phyloP scores from a whole-genome alignment of 2,329 filamentous ascomycete genomes.

The Biscogniauxia sp. region DNA sequence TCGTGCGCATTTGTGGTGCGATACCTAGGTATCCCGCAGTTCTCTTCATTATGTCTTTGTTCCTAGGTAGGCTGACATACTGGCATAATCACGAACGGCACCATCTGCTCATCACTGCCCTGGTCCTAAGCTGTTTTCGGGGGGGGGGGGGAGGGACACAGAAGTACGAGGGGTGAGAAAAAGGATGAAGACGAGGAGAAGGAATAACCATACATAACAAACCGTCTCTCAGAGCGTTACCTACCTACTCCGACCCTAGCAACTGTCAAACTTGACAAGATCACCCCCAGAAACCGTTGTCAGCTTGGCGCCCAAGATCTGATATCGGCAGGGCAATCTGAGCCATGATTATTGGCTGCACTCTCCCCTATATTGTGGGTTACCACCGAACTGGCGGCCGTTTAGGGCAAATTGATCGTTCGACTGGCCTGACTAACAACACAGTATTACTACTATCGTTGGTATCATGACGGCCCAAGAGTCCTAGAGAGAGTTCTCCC shows the following conservation, averaged over 20 bases:
- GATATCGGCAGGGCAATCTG: slow-evolving; percentile 18
- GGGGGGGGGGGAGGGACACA: not conserved
- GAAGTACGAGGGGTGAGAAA: no score
- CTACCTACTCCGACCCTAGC: slow-evolving; percentile 12
- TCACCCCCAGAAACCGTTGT: slow-evolving; percentile 14
- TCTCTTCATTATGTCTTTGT: not conserved
- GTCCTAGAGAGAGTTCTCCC: not conserved
- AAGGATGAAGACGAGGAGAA: not conserved
- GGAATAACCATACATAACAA: not conserved
- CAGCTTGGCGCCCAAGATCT: slow-evolving; percentile 17
- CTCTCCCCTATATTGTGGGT: not conserved
- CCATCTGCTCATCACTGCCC: not conserved
- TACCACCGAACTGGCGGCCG: not conserved
- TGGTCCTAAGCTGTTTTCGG: not conserved
- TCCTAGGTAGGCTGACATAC: not conserved
- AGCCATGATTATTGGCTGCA: slow-evolving; percentile 14
- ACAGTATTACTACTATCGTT: not conserved
- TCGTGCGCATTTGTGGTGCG: not conserved
- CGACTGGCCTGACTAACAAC: not conserved
- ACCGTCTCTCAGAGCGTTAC: not conserved
- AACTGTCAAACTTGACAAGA: slow-evolving; percentile 20
- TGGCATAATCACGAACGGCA: not conserved
- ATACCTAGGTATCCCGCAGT: not conserved
- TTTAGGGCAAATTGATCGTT: not conserved
- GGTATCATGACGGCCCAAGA: not conserved